Conservation (phyloP, 192 early-diverging fungal species). For the Coemansia reversa region DNA sequence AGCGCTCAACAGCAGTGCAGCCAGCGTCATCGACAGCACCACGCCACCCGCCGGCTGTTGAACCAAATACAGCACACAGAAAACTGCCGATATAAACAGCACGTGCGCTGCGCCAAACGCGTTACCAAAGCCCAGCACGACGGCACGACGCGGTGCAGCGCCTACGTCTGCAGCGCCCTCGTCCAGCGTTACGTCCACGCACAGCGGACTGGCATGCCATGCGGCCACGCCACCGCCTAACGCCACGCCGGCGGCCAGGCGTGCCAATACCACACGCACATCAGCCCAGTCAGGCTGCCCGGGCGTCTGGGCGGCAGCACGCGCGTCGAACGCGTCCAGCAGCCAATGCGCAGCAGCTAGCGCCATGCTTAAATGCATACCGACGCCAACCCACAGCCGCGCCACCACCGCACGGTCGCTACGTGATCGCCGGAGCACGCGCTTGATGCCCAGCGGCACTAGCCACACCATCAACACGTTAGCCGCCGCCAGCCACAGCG, state of each 20-base stretch:
- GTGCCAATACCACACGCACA: conserved; percentile 55
- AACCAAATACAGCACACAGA: conserved; percentile 63
- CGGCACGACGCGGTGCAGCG: conserved; percentile 25
- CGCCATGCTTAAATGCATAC: conserved; percentile 58
- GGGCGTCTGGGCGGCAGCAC: background rate
- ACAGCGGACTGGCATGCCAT: conserved; percentile 59
- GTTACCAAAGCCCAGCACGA: conserved; percentile 63
- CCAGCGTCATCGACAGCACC: conserved; percentile 52
- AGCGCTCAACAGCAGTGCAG: conserved; percentile 46
- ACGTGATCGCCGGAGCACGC: conserved; percentile 51
- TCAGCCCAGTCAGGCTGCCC: conserved; percentile 32
- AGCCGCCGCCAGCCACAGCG: conserved; percentile 17
- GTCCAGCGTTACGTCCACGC: conserved; percentile 50
- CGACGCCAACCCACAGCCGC: conserved; percentile 56
- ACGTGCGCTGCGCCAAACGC: conserved; percentile 70
- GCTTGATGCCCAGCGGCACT: conserved; percentile 40
- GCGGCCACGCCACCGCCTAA: conserved; percentile 54
- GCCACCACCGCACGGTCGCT: conserved; percentile 57
- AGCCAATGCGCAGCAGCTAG: conserved; percentile 59
- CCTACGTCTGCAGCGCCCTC: background rate
- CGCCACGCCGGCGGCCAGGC: conserved; percentile 58
- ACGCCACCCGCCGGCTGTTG: conserved; percentile 83
- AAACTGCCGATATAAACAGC: conserved; percentile 60
- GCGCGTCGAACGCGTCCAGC: conserved; percentile 50
- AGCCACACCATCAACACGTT: conserved; percentile 39